Percentiles rank a stretch among this genome's conserved stretches.
Evolutionary conservation across 108 stramenopile genomes (phyloP).

Genomic region (Mediolabrus comicus): DNA sequence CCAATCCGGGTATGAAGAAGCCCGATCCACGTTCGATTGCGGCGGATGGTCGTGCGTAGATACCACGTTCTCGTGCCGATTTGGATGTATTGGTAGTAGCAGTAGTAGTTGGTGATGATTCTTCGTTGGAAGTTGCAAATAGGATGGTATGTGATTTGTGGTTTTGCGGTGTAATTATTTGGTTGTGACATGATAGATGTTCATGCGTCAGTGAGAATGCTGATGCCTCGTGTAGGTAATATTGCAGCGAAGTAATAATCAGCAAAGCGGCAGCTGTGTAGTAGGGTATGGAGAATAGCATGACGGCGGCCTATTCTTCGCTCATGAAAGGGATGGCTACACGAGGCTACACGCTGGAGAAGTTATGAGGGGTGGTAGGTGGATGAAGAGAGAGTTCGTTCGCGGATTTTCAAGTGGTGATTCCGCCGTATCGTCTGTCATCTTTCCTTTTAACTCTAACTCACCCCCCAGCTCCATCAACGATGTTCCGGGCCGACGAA

Average conservation of each 20-base stretch:
- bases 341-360: too few species aligned
- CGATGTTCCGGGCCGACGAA: too few species aligned
- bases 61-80: conserved; percentile 53
- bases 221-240: neutral
- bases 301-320: neutral
- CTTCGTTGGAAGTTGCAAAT: neutral
- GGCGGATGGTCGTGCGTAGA: conserved; percentile 90
- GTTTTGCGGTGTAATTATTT: too few species aligned
- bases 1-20: conserved; percentile 94
- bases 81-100: neutral
- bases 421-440: too few species aligned
- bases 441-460: too few species aligned
- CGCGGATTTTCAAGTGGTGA: too few species aligned
- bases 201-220: neutral
- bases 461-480: too few species aligned
- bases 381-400: too few species aligned
- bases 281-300: neutral
- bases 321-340: too few species aligned
- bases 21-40: conserved; percentile 94
- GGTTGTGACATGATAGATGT: neutral
- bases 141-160: neutral
- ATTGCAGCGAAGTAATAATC: neutral
- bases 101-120: neutral
- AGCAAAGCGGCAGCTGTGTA: neutral
- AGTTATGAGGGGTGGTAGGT: too few species aligned